Conservation (phyloP, 2,329 filamentous ascomycete species). For the Blumeriella jaapii region DNA sequence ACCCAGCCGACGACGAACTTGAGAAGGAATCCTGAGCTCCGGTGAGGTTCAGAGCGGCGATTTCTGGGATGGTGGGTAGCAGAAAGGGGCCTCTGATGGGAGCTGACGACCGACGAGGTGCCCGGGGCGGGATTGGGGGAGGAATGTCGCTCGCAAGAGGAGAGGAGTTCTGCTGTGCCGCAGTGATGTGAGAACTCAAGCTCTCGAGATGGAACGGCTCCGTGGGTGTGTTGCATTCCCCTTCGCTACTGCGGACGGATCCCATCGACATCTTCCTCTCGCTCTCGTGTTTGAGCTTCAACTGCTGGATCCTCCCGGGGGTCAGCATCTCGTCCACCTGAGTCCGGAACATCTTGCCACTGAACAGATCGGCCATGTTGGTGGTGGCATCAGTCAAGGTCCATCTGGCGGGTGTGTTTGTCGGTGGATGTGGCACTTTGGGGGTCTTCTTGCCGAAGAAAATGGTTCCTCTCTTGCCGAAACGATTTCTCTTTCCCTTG, state of each 20-base stretch:
- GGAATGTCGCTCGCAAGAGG: slow-evolving; percentile 9
- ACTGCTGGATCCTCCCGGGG: slow-evolving; percentile 36
- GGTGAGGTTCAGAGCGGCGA: slow-evolving; percentile 17
- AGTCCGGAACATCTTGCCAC: slow-evolving; percentile 41
- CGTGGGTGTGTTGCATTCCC: slow-evolving; percentile 30
- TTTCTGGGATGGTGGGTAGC: slow-evolving; percentile 34
- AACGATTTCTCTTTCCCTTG: slow-evolving; percentile 32
- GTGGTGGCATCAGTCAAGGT: slow-evolving; percentile 42
- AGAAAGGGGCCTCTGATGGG: slow-evolving; percentile 16
- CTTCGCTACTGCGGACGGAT: slow-evolving; percentile 20
- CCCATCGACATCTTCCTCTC: slow-evolving; percentile 16
- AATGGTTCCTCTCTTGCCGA: slow-evolving; percentile 27
- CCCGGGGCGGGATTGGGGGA: slow-evolving; percentile 19
- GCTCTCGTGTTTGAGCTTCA: slow-evolving; percentile 14
- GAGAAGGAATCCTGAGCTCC: slow-evolving; percentile 1
- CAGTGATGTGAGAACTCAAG: slow-evolving; percentile 33
- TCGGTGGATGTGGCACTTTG: slow-evolving; percentile 12
- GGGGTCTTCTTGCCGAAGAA: slow-evolving; percentile 12
- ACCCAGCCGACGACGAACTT: neutral
- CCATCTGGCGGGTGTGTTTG: slow-evolving; percentile 34
- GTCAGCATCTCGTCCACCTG: slow-evolving; percentile 50
- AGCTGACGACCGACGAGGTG: slow-evolving; percentile 7
- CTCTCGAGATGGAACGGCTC: slow-evolving; percentile 41
- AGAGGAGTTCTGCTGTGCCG: slow-evolving; percentile 16
- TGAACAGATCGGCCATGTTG: slow-evolving; percentile 46